Base-by-base conservation (phyloP, 176 grass and related monocot genomes). In the Metroxylon sagu region DNA sequence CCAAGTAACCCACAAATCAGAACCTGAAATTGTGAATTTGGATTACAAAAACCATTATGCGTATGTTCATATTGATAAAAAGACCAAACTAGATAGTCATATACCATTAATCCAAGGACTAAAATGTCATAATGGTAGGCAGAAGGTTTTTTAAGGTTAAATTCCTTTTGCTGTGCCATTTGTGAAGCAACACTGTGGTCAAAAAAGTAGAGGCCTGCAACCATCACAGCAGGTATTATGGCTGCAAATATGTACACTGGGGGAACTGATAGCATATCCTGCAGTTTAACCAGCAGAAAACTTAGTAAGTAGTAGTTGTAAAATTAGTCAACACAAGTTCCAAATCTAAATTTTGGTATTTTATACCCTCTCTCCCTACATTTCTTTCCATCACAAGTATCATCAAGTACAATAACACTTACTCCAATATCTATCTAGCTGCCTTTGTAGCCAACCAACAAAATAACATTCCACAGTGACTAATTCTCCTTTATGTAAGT, bases 101-200 rank as follows among this genome's bases (percentile, higher is more conserved):
- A 2, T 69, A 83, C 93, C 93, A 92, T 74, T 39, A 98, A 74
- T 57, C 87, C 84, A 15, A 98, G 84, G 57, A 98, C 73, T 48
- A 98, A 78, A 72, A 98, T 89, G 57, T 98, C 93, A 71, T 98
- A 83, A 78, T 98, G 87, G 31, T 98, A 98, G 52, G 93, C 70
- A 6, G 93, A 92, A 50, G 93, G 87, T 26, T 89, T 98, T 64
- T 85, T 89, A 72, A 98, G 76, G 83, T 98, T 98, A 48, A 89
- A 98, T 28, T 98, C 87, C 51, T 88, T 85, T 60, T 98, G 93
- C 64, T 98, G 93, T 29, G 93, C 93, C 79, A 98, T 57, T 53
- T 92, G 88, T 26, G 93, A 89, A 76, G 93, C 87, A 35, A 98
- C 93, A 18, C 84, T 83, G 50, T 98, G 93, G 68, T 98, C 93